Evolutionary conservation across 495 filamentous ascomycete genomes (phyloP), one percentile per base, ranked within the genome.

Genomic region (Sabuloglossum arenarium): DNA sequence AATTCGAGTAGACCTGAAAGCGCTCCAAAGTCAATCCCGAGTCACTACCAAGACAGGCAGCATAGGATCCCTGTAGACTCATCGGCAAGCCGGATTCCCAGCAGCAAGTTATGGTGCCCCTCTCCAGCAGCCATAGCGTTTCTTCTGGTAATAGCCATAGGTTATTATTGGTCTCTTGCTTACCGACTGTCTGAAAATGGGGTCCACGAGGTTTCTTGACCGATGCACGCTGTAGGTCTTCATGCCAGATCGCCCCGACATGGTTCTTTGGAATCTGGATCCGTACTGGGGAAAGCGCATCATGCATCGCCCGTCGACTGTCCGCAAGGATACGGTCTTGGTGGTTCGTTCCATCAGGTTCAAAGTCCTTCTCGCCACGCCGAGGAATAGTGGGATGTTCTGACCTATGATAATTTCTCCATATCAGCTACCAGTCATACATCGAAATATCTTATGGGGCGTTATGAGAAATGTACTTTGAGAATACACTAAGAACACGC

Each of bases 311-410:
- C 56, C 74, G 70, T n/a, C 90, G 79, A 28, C 86, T 90, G 24
- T 83, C 79, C 59, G 80, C 78, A 50, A 98, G 82, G 25, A 81
- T 75, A 53, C 75, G 69, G 59, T 79, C 77, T 68, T 98, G 91
- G 55, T 82, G 78, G 47, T 77, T 71, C 14, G 91, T 97, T 56
- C 83, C 86, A 66, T 97, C 86, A 14, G 85, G 78, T 68, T 96
- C 91, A 67, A 96, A 98, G 71, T 98, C 91, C 66, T 98, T 98
- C 64, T 91, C 85, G 51, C 91, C 91, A 57, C 85, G 84, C 58
- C 79, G 81, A 37, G 85, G 85, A 32, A 89, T 71, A 14, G 69
- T 67, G 6, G 68, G 59, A 45, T 70, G 61, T 27, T 69, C 55
- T 1, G 21, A 39, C 21, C 58, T 54, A 27, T 14, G 45, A 3